These are phyloP conservation scores for Teratosphaeria nubilosa DNA, from an alignment of 2,329 filamentous ascomycete species.

Conservation along the genomic window DNA sequence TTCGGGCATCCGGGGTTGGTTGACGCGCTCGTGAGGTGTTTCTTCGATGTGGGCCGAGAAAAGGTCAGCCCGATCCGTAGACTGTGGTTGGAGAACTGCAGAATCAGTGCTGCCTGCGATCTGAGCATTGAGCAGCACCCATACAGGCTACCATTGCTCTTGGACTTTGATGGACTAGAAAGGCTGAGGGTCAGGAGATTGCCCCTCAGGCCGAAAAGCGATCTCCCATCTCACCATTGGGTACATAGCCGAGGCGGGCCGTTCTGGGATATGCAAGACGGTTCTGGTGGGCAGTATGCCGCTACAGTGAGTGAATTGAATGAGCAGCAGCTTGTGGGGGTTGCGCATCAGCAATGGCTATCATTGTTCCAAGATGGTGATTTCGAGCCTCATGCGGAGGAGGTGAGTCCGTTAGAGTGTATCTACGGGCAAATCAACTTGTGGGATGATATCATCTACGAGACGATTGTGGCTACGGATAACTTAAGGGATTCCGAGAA, in stretches of 20 bases:
- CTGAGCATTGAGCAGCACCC: constrained; percentile 6
- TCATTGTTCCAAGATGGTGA: neutral
- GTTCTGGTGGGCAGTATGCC: constrained; percentile 14
- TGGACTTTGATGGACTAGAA: constrained; percentile 27
- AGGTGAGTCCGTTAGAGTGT: neutral
- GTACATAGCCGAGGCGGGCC: constrained; percentile 19
- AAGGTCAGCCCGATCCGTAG: constrained; percentile 25
- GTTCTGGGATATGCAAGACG: constrained; percentile 14
- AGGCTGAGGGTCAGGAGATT: constrained; percentile 33
- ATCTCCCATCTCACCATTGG: constrained; percentile 1
- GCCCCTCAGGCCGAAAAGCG: constrained; percentile 14
- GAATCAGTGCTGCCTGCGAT: constrained; percentile 21
- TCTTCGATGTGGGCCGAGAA: constrained; percentile 27
- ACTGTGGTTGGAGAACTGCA: constrained; percentile 39
- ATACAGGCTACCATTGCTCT: constrained; percentile 12
- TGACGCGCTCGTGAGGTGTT: constrained; percentile 29
- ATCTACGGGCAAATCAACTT: constrained; percentile 3
- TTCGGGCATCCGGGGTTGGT: constrained; percentile 35
- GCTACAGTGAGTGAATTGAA: constrained; percentile 10
- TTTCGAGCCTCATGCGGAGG: neutral
- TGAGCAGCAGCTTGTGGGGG: constrained; percentile 7
- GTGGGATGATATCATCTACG: constrained; percentile 15
- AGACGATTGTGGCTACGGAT: constrained; percentile 1
- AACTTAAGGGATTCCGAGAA: neutral
- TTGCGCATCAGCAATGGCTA: constrained; percentile 7